Conservation (phyloP, 345 rosid species). For the Rhodamnia rubescens region DNA sequence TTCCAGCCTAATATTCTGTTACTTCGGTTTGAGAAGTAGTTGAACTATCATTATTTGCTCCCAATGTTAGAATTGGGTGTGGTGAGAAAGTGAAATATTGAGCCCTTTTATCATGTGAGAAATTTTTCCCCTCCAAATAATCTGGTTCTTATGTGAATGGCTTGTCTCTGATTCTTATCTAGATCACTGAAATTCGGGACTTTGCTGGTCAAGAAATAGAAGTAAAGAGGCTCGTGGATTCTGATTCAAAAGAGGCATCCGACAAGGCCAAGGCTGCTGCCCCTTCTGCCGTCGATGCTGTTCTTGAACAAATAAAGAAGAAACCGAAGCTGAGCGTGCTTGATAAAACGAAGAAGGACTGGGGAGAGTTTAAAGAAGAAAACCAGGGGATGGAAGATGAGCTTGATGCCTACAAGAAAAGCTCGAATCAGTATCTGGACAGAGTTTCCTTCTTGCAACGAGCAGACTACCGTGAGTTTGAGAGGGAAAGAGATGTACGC, state of each 20-base stretch:
- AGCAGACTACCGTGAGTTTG: conserved; percentile 75
- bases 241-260: conserved; percentile 75
- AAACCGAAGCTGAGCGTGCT: conserved; percentile 86
- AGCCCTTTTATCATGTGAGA: not conserved
- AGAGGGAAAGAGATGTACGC: conserved; percentile 95
- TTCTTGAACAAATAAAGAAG: conserved; percentile 87
- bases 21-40: not conserved
- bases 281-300: conserved; percentile 73
- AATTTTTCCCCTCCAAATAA: not conserved
- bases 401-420: conserved; percentile 85
- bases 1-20: not conserved
- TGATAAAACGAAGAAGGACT: conserved; percentile 87
- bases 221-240: conserved; percentile 54
- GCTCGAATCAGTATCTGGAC: conserved; percentile 84
- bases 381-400: conserved; percentile 73
- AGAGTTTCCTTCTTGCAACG: conserved; percentile 78
- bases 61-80: not conserved
- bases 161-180: not conserved
- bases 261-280: conserved; percentile 42
- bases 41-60: not conserved
- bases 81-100: not conserved
- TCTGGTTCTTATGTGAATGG: not conserved
- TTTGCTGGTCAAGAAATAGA: conserved; percentile 83
- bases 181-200: conserved; percentile 76
- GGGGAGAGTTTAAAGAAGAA: conserved; percentile 97